A percentile compares a stretch with the other conserved stretches of the same genome.
These are phyloP conservation scores for Colletotrichum lupini DNA, from an alignment of 2,329 filamentous ascomycete species.

Conservation along the genomic window DNA sequence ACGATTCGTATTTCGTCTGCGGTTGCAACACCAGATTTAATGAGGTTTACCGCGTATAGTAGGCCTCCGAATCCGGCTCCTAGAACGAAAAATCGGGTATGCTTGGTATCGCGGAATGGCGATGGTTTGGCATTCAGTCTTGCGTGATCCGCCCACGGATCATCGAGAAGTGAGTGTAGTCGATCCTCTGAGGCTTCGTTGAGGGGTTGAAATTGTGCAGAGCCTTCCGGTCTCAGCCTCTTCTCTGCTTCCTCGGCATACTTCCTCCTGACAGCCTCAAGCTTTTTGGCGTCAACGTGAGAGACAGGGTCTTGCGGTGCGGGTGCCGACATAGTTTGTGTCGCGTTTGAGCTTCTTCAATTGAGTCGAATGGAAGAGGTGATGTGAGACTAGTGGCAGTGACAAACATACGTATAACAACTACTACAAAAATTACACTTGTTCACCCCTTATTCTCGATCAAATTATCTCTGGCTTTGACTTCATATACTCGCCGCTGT, in stretches of 20 bases:
- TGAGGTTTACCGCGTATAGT: slow-evolving; percentile 41
- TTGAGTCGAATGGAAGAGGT: too few species aligned
- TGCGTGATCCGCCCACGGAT: slow-evolving; percentile 49
- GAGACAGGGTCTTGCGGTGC: background rate
- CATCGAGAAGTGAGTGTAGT: slow-evolving; percentile 39
- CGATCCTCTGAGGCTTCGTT: slow-evolving; percentile 22
- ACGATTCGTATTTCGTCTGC: slow-evolving; percentile 51
- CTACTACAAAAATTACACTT: background rate
- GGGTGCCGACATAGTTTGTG: background rate
- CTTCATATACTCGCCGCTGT: background rate
- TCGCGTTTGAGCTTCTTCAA: too few species aligned
- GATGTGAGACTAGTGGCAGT: too few species aligned
- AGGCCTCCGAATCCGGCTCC: slow-evolving; percentile 49
- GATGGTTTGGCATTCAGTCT: slow-evolving; percentile 39
- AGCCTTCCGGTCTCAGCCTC: slow-evolving; percentile 45
- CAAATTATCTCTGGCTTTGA: background rate
- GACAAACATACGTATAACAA: too few species aligned
- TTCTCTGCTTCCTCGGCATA: slow-evolving; percentile 48
- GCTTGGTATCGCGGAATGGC: slow-evolving; percentile 41
- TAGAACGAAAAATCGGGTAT: slow-evolving; percentile 45
- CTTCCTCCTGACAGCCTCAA: background rate
- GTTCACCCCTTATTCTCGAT: too few species aligned
- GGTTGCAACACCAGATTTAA: slow-evolving; percentile 37
- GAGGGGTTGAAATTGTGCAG: slow-evolving; percentile 45
- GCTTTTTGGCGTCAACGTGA: slow-evolving; percentile 28